A percentile compares a stretch with the other conserved stretches of the same genome.
phyloP scores from a whole-genome alignment of 768 basidiomycete species.

The Leccinellum albellum region DNA sequence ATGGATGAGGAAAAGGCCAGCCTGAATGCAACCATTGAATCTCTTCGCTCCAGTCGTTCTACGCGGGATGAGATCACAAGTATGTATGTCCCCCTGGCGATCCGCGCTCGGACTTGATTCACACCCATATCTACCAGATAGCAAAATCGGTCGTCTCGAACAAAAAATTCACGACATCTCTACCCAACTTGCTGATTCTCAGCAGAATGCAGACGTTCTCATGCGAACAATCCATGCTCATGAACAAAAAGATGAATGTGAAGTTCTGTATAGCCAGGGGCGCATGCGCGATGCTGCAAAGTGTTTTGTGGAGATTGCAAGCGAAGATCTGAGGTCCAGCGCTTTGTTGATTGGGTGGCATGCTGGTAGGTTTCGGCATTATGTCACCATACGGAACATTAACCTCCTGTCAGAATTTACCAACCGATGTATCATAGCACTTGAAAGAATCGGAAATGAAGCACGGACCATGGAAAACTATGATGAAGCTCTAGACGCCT shows the following conservation, averaged over 20 bases:
- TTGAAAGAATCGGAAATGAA: background rate
- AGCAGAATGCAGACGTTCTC: background rate
- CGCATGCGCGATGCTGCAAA: background rate
- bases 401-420: background rate
- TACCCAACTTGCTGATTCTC: background rate
- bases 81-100: background rate
- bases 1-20: background rate
- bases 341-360: background rate
- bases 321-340: background rate
- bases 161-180: background rate
- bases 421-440: background rate
- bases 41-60: background rate
- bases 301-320: background rate
- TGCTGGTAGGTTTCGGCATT: background rate
- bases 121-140: background rate
- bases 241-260: constrained; percentile 3
- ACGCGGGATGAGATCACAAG: background rate
- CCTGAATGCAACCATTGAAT: background rate
- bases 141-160: background rate
- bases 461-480: background rate
- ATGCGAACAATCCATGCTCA: background rate
- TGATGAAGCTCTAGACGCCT: background rate
- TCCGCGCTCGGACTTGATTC: background rate
- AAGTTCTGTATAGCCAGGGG: background rate
- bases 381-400: rapidly evolving